These are phyloP conservation scores for Saturnispora dispora DNA, from an alignment of 805 yeast species.

Conservation along the genomic window DNA sequence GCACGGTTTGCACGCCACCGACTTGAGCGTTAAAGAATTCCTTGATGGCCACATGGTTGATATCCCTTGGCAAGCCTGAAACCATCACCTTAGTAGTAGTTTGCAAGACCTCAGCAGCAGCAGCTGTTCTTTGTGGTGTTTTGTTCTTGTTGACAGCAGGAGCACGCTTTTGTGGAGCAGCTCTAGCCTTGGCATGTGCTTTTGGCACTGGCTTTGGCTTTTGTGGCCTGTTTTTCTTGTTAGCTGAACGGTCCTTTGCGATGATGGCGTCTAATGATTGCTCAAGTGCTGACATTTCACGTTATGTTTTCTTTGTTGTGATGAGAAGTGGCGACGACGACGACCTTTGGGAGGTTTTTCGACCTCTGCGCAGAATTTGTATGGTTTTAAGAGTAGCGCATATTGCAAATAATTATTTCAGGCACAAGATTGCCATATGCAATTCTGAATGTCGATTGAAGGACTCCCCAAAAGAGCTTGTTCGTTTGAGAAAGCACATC, in stretches of 20 bases:
- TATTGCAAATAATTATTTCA: background rate
- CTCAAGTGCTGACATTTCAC: constrained; percentile 71
- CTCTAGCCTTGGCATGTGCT: background rate
- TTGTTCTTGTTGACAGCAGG: constrained; percentile 10
- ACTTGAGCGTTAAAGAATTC: constrained; percentile 82
- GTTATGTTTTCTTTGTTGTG: background rate
- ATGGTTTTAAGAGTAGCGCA: background rate
- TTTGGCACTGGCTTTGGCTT: constrained; percentile 10
- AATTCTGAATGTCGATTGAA: background rate
- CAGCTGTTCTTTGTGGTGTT: constrained; percentile 10
- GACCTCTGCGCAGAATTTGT: background rate
- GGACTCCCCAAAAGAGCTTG: background rate
- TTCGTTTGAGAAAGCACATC: background rate
- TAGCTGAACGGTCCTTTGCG: constrained; percentile 35
- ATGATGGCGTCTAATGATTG: constrained; percentile 93
- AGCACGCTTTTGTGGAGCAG: background rate
- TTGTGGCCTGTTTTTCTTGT: constrained; percentile 12
- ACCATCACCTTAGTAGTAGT: constrained; percentile 77
- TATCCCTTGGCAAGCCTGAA: constrained; percentile 57
- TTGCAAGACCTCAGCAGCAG: constrained; percentile 26
- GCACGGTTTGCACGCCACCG: constrained; percentile 71
- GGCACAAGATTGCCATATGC: background rate
- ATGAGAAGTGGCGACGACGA: background rate
- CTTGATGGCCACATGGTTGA: constrained; percentile 57
- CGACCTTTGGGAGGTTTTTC: background rate